Evolutionary conservation across 176 grass and related monocot species (phyloP).

Genomic region (Cenchrus americanus): DNA sequence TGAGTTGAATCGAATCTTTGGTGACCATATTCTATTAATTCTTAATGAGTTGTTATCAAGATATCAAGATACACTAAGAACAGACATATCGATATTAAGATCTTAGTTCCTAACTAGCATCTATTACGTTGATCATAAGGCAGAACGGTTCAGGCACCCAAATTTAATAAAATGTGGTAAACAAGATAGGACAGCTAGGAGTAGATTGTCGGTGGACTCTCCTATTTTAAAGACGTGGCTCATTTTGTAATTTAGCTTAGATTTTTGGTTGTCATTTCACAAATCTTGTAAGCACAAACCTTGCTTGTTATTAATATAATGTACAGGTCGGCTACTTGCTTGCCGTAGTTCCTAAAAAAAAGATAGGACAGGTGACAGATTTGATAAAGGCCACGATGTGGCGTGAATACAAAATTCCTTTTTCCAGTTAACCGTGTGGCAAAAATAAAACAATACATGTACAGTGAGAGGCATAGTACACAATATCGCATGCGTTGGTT

Average conservation of each 20-base stretch:
- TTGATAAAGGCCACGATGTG: conserved; percentile 2
- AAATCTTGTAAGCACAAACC: no score
- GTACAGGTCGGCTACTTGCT: no score
- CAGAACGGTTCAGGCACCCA: not conserved
- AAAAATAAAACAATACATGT: not conserved
- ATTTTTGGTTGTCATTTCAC: no score
- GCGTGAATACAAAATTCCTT: not conserved
- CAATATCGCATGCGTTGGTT: conserved; percentile 55
- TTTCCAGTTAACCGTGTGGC: not conserved
- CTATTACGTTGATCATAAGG: not conserved
- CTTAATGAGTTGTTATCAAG: not conserved
- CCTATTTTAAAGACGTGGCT: no score
- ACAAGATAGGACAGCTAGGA: not conserved
- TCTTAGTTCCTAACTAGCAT: not conserved
- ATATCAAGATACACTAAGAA: no score
- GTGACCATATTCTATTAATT: not conserved
- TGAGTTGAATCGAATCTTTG: not conserved
- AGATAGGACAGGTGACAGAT: not conserved
- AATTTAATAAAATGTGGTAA: not conserved
- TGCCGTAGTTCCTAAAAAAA: not conserved
- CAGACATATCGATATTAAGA: not conserved
- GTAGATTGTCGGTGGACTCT: no score
- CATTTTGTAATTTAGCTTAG: no score
- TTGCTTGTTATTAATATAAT: no score
- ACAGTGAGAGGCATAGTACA: conserved; percentile 26